Evolutionary conservation across 345 rosid species (phyloP).

Genomic region (Linum usitatissimum): DNA sequence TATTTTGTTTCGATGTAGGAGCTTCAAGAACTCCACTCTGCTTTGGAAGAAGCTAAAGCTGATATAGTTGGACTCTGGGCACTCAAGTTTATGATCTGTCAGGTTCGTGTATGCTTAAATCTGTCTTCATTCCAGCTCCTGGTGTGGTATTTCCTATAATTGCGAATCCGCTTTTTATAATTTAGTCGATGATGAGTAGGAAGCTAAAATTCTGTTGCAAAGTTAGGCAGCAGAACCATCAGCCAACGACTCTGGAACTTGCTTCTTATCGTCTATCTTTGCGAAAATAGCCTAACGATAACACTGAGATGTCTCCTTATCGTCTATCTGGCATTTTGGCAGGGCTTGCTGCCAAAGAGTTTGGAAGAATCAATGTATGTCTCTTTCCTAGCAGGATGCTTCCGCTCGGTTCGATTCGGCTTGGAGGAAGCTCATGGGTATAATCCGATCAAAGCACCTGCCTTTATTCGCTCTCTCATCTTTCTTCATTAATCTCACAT

Average conservation of each 20-base stretch:
- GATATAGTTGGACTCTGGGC: constrained; percentile 99
- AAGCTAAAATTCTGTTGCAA: too few species aligned
- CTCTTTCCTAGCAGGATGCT: constrained; percentile 87
- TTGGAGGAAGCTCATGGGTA: constrained; percentile 95
- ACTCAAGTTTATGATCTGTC: constrained; percentile 53
- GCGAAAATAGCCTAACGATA: background rate
- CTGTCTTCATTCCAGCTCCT: too few species aligned
- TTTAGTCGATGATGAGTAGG: too few species aligned
- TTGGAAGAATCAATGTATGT: constrained; percentile 68
- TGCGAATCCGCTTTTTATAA: too few species aligned
- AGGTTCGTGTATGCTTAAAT: constrained; percentile 28
- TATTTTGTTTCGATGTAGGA: constrained; percentile 31
- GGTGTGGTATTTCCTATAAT: too few species aligned
- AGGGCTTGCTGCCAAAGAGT: constrained; percentile 57
- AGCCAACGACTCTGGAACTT: too few species aligned
- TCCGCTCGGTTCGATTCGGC: constrained; percentile 86
- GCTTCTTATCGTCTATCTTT: background rate
- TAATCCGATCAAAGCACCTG: constrained; percentile 4
- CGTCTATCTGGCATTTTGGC: constrained; percentile 8
- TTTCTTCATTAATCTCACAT: constrained; percentile 10
- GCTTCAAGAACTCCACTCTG: constrained; percentile 80
- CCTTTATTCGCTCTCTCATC: constrained; percentile 9
- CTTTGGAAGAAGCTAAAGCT: constrained; percentile 94
- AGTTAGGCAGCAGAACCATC: too few species aligned
- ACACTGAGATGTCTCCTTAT: background rate